phyloP scores from a whole-genome alignment of 345 rosid genomes.

The Toxicodendron radicans region DNA sequence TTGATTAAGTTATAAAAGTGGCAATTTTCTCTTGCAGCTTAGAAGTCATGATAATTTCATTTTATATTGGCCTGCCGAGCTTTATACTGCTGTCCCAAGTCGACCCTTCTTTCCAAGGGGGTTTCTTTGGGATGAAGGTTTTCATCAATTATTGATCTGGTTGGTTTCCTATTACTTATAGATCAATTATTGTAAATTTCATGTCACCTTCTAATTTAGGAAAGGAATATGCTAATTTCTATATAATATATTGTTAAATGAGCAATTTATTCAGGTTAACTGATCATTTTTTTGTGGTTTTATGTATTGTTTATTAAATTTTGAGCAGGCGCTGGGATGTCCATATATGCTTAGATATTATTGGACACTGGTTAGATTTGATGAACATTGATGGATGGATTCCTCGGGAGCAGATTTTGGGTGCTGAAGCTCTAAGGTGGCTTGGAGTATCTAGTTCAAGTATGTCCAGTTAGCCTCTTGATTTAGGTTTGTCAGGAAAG shows the following conservation, averaged over 20 bases:
- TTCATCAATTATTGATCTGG: constrained; percentile 88
- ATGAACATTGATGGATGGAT: constrained; percentile 97
- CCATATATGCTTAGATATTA: constrained; percentile 73
- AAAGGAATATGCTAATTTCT: not conserved
- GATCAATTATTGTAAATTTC: constrained; percentile 16
- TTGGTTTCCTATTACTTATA: constrained; percentile 34
- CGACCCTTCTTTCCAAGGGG: constrained; percentile 90
- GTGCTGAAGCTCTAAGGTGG: constrained; percentile 90
- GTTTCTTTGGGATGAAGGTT: constrained; percentile 99
- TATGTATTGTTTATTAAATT: constrained; percentile 8
- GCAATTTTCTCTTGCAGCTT: constrained; percentile 46
- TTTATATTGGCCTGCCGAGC: constrained; percentile 93
- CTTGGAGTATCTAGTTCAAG: constrained; percentile 15
- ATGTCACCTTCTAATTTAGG: constrained; percentile 6
- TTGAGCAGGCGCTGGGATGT: constrained; percentile 90
- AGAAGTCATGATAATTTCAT: constrained; percentile 47
- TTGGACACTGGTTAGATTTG: constrained; percentile 95
- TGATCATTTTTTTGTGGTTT: constrained; percentile 14
- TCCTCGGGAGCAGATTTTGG: constrained; percentile 93
- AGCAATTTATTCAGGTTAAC: not conserved
- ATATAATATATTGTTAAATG: constrained; percentile 21
- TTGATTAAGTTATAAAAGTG: constrained; percentile 36
- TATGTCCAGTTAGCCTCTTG: constrained; percentile 16
- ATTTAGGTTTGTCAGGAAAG: constrained; percentile 5
- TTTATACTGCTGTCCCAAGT: constrained; percentile 94